A percentile compares a stretch with the other conserved stretches of the same genome.
phyloP scores from a whole-genome alignment of 129 eudicot genomes.

The Flaveria ramosissima region DNA sequence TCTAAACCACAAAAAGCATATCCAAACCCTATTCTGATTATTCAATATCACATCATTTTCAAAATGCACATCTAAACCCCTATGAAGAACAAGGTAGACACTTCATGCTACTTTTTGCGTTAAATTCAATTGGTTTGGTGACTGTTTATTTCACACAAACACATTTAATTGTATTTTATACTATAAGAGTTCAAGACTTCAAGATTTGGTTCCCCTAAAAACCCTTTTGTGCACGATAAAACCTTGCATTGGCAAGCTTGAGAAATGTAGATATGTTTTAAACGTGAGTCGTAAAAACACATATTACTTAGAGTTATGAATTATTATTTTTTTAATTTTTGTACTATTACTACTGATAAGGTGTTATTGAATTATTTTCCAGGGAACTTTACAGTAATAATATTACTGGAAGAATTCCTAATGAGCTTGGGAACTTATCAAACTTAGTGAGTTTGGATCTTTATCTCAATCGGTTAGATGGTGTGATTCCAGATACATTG shows the following conservation, averaged over 20 bases:
- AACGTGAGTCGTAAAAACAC: neutral
- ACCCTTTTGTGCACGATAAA: neutral
- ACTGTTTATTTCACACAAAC: neutral
- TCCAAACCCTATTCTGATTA: neutral
- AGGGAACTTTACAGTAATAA: conserved; percentile 93
- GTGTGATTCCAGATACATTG: conserved; percentile 72
- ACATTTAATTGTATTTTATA: neutral
- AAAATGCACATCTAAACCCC: conserved; percentile 1
- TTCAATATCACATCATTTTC: neutral
- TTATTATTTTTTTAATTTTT: conserved; percentile 7
- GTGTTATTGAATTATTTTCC: conserved; percentile 27
- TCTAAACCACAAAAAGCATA: neutral
- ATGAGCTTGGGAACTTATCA: conserved; percentile 80
- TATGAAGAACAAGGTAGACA: neutral
- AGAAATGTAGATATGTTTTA: neutral
- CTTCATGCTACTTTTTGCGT: conserved; percentile 1
- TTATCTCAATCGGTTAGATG: conserved; percentile 65
- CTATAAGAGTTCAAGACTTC: neutral
- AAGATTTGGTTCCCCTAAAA: neutral
- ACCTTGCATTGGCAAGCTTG: conserved; percentile 12
- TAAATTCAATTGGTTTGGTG: conserved; percentile 8
- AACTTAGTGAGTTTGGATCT: conserved; percentile 95
- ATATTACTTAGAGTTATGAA: conserved; percentile 5
- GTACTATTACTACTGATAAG: neutral
- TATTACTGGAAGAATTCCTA: conserved; percentile 75